These are phyloP conservation scores for Termitomyces sp. DNA, from an alignment of 768 basidiomycete genomes.

Conservation along the genomic window DNA sequence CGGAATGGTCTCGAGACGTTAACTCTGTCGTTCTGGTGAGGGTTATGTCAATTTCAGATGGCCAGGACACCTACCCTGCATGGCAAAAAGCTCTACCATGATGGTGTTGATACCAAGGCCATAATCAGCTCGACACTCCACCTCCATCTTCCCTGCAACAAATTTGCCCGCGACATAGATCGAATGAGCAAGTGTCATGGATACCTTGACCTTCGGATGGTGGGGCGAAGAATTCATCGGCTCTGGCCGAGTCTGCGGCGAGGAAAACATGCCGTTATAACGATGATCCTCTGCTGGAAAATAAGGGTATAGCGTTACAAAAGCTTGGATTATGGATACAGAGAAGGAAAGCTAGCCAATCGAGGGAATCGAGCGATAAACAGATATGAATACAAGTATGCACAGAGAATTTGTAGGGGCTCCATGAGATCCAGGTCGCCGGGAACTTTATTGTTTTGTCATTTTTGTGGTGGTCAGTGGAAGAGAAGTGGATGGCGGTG, in stretches of 20 bases:
- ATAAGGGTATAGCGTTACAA: background rate
- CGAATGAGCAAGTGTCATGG: slow-evolving; percentile 51
- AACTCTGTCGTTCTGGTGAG: slow-evolving; percentile 45
- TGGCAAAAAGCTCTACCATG: slow-evolving; percentile 71
- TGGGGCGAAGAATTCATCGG: slow-evolving; percentile 81
- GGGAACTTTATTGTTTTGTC: slow-evolving; percentile 8
- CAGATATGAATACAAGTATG: slow-evolving; percentile 1
- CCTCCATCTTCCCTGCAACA: slow-evolving; percentile 71
- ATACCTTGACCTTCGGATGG: slow-evolving; percentile 74
- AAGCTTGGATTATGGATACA: slow-evolving; percentile 1
- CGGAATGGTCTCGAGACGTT: slow-evolving; percentile 73
- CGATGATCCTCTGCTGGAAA: background rate
- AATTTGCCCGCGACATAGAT: slow-evolving; percentile 61
- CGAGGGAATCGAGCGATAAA: background rate
- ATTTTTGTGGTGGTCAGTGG: slow-evolving; percentile 8
- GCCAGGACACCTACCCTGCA: slow-evolving; percentile 48
- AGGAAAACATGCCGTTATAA: slow-evolving; percentile 1
- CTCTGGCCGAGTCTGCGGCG: slow-evolving; percentile 28
- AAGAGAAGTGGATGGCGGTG: background rate
- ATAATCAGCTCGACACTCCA: slow-evolving; percentile 73
- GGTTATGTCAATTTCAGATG: background rate
- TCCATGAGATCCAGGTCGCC: slow-evolving; percentile 1
- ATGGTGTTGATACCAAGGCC: slow-evolving; percentile 70
- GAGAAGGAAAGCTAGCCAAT: slow-evolving; percentile 1
- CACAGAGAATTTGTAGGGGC: background rate